Evolutionary conservation across 129 eudicot genomes (phyloP).

Genomic region (Daucus carota): DNA sequence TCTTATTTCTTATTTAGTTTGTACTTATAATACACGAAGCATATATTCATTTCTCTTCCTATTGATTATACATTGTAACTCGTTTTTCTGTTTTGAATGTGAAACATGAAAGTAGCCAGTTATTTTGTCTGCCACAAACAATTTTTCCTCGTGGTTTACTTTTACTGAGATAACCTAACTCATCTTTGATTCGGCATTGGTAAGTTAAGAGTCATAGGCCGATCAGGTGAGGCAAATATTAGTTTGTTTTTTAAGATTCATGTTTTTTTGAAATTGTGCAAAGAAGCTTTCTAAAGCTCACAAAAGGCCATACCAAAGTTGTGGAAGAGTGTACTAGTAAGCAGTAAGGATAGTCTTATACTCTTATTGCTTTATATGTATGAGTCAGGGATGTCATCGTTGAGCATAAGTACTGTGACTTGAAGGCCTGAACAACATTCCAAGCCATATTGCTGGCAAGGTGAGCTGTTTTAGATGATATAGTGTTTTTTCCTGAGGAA

Average conservation of each 20-base stretch:
- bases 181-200: neutral
- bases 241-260: neutral
- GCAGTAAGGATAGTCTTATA: neutral
- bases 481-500: conserved; percentile 6
- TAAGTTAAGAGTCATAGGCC: neutral
- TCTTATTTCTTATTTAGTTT: neutral
- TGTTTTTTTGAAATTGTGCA: neutral
- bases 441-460: conserved; percentile 18
- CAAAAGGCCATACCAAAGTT: neutral
- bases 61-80: neutral
- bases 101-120: neutral
- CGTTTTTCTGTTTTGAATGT: neutral
- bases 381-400: neutral
- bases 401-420: neutral
- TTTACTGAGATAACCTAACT: conserved; percentile 1
- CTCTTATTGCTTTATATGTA: neutral
- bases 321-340: neutral
- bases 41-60: neutral
- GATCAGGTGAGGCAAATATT: too few relatives aligned
- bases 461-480: conserved; percentile 36
- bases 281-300: neutral
- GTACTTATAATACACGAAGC: neutral
- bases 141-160: neutral
- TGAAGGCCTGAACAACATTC: conserved; percentile 24
- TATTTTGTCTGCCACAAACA: neutral